Evolutionary conservation across 2,329 filamentous ascomycete species (phyloP), one percentile per base, ranked within the genome.

Genomic region (Phyllosticta citribraziliensis): DNA sequence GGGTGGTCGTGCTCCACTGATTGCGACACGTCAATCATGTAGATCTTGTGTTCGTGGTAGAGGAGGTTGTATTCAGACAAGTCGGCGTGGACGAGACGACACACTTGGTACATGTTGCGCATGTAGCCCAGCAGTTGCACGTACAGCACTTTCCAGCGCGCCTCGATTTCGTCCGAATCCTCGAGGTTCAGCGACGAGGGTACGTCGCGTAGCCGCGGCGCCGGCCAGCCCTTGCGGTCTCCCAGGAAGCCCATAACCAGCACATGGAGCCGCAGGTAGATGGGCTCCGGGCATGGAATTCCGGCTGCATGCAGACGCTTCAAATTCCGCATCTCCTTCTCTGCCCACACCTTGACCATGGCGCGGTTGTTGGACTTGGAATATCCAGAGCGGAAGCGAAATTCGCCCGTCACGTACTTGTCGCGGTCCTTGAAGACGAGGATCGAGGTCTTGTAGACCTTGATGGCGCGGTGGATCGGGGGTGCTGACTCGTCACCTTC

Each of bases 381-480:
- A 72, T 93, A 94, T 56, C 93, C 93, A 64, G 86, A 82, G 67
- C 90, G 85, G 80, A 99, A 99, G 24, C 94, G 83, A 76, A 92
- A 91, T 76, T 99, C 94, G 66, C 94, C 94, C 0, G 88, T 88
- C 64, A 99, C 94, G 75, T 99, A 99, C 69, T 91, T 88, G 75
- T 97, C 92, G 62, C 94, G 84, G 76, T 99, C 94, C 78, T 97
- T 97, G 84, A 99, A 99, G 24, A 95, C 91, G 33, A 99, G 79
- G 65, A 99, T 99, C 60, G 89, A 89, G 8, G 94, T 99, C 82
- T 99, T 99, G 84, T 99, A 99, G 57, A 99, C 90, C 78, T 99
- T 99, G 80, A 97, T 91, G 12, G 94, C 94, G 56, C 91, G 85
- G 69, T 96, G 90, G 0, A 86, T 76, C 0, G 83, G 77, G 20